Evolutionary conservation across 2,329 filamentous ascomycete species (phyloP).

Genomic region (Fonsecaea monophora): DNA sequence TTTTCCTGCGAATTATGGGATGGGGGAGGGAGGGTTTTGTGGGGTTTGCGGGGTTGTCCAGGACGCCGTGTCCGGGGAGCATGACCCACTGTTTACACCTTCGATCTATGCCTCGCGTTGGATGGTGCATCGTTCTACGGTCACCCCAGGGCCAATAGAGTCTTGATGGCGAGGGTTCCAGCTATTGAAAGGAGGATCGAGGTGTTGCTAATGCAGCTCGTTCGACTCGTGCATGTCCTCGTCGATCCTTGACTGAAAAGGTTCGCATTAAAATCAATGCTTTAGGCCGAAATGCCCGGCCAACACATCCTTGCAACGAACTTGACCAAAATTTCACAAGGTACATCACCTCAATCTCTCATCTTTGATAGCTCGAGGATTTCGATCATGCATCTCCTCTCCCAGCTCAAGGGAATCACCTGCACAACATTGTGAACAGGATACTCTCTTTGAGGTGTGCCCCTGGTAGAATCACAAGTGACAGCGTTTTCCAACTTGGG

Average conservation of each 20-base stretch:
- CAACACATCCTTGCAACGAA: conserved; percentile 5
- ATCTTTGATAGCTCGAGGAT: conserved; percentile 4
- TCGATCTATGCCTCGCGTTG: background rate
- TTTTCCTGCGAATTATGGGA: conserved; percentile 1
- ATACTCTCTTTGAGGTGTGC: background rate
- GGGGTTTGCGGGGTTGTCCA: conserved; percentile 4
- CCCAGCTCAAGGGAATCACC: background rate
- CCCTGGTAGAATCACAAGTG: background rate
- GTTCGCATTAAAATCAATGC: background rate
- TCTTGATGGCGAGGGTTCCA: background rate
- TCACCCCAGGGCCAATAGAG: background rate
- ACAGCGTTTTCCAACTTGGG: background rate
- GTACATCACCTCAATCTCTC: too few species aligned
- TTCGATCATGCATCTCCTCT: conserved; percentile 4
- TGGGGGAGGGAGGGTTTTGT: conserved; percentile 1
- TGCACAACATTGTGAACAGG: conserved; percentile 5
- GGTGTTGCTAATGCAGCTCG: conserved; percentile 5
- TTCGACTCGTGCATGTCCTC: background rate
- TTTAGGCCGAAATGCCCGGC: background rate
- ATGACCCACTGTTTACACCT: background rate
- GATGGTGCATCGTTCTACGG: background rate
- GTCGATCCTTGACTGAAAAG: background rate
- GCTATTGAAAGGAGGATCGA: conserved; percentile 1
- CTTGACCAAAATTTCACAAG: background rate
- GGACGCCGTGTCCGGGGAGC: background rate